These are phyloP conservation scores for Rhododendron molle DNA, from an alignment of 148 eudicot genomes.

Conservation along the genomic window DNA sequence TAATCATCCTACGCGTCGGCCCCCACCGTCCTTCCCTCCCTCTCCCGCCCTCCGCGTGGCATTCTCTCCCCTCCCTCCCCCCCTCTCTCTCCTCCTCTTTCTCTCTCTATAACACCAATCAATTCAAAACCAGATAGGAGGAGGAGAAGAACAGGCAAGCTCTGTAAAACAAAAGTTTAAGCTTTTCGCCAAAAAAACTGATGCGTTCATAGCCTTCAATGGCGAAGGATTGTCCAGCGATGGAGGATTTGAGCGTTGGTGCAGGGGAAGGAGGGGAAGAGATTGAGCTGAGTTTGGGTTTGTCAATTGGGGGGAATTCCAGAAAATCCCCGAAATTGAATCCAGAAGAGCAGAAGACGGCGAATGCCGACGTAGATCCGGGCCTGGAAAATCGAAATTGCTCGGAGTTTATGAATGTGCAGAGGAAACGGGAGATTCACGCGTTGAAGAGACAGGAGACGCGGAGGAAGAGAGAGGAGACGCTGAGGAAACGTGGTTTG, in stretches of 20 bases:
- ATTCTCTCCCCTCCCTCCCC: not conserved
- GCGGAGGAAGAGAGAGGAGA: conserved; percentile 35
- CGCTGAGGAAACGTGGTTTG: conserved; percentile 21
- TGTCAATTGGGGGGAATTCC: conserved; percentile 35
- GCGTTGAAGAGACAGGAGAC: conserved; percentile 46
- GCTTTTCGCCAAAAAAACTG: not conserved
- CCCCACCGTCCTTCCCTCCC: conserved; percentile 21
- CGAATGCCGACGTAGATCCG: not conserved
- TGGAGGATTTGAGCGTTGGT: conserved; percentile 8
- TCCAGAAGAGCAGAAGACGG: not conserved
- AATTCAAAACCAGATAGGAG: not conserved
- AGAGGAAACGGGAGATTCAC: conserved; percentile 27
- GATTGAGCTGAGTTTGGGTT: conserved; percentile 50
- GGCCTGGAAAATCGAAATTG: not conserved
- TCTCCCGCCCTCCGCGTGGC: conserved; percentile 49
- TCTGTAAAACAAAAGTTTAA: not conserved
- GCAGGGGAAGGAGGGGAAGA: conserved; percentile 34
- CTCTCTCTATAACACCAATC: not conserved
- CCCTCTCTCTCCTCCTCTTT: not conserved
- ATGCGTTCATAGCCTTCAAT: not conserved
- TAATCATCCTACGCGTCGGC: conserved; percentile 31
- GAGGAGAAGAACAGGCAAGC: not conserved
- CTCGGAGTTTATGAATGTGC: conserved; percentile 5
- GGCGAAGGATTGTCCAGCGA: not conserved
- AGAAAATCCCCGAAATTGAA: not conserved